Evolutionary conservation across 1,284 basidiomycete genomes (phyloP), one percentile per base, ranked within the genome.

Genomic region (Athelia sp.): DNA sequence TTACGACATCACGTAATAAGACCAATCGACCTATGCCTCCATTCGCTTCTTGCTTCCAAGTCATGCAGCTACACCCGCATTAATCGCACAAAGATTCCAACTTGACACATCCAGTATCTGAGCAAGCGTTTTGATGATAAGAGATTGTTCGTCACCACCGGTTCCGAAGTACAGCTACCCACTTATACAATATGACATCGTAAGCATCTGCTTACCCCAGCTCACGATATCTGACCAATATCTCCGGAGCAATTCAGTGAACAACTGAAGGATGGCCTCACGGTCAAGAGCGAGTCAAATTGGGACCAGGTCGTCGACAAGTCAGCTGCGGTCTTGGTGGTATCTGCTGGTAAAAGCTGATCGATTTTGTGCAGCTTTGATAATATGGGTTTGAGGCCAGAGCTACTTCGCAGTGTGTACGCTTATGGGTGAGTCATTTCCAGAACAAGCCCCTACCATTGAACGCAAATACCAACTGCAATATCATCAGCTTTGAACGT

Each of bases 301-400:
- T 97, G 93, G 93, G 91, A 97, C 78, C 87, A 94, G 72, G 79
- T 96, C 66, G 86, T 91, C 65, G 91, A 95, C 78, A 93, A 91
- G 92, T 90, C 58, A 65, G 75, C 68, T 13, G 43, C 36, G 49
- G 6, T 26, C 17, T 26, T 32, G 47, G 17, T 49, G 47, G 14
- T 6, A 15, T 45, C 22, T 10, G 14, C 18, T 44, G 43, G 15
- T 42, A 18, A 31, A 14, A 26, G 35, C 59, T 68, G 63, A 66
- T 62, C 49, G 23, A 26, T 18, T 15, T 43, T 42, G 32, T 26
- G 21, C 66, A 91, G 94, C 78, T 96, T 97, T 75, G 93, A 98
- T 77, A 90, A 93, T 82, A 96, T 98, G 93, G 87, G 93, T 50
- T 76, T 98, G 69, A 92, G 90, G 76, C 75, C 90, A 42, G 92